These are phyloP conservation scores for Dryadomyces quercivorus DNA, from an alignment of 2,329 filamentous ascomycete genomes.

Conservation along the genomic window DNA sequence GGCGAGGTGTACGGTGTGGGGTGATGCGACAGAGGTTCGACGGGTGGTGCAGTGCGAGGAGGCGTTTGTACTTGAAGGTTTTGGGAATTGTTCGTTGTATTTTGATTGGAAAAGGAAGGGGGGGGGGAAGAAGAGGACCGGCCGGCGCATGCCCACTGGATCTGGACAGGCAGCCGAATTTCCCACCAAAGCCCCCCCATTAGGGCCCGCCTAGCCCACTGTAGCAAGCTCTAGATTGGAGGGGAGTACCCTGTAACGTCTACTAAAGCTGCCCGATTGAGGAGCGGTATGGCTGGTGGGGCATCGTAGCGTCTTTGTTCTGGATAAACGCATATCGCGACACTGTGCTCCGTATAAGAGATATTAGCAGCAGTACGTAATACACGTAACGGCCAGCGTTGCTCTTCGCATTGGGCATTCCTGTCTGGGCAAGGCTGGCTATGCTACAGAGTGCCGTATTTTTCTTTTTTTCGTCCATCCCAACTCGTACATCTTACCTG, in stretches of 20 bases:
- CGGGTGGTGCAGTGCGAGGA: not conserved
- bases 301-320: not conserved
- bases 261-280: not conserved
- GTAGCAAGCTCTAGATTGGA: not conserved
- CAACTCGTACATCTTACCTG: too few relatives aligned
- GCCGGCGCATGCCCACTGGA: not conserved
- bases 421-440: too few relatives aligned
- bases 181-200: not conserved
- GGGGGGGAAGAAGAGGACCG: not conserved
- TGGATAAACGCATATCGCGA: not conserved
- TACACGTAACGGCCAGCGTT: too few relatives aligned
- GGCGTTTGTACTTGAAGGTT: not conserved
- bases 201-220: not conserved
- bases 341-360: too few relatives aligned
- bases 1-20: not conserved
- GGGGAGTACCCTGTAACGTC: not conserved
- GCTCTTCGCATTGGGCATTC: too few relatives aligned
- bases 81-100: not conserved
- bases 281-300: not conserved
- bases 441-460: too few relatives aligned
- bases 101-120: not conserved
- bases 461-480: too few relatives aligned
- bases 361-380: too few relatives aligned
- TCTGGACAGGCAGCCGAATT: not conserved
- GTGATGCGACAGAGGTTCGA: constrained; percentile 1